Percentiles rank a stretch among this genome's conserved stretches.
Evolutionary conservation across 2,329 filamentous ascomycete genomes (phyloP).

Genomic region (Ophiosphaerella narmari): DNA sequence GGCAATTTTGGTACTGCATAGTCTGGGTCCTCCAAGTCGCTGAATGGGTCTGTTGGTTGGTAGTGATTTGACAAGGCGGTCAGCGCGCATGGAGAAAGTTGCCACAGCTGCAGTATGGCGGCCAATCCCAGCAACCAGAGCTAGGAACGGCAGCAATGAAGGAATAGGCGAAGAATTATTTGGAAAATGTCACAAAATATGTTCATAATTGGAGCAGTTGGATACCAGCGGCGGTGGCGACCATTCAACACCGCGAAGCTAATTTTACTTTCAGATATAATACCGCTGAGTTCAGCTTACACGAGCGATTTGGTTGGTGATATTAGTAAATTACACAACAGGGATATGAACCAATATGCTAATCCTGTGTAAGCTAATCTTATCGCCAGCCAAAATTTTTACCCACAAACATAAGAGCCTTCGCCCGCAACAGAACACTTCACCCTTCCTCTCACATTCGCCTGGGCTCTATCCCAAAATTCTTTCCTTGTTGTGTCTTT

Average conservation of each 20-base stretch:
- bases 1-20: slow-evolving; percentile 19
- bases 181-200: no score
- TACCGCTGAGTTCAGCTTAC: no score
- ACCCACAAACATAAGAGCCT: slow-evolving; percentile 29
- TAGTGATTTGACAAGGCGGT: slow-evolving; percentile 25
- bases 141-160: no score
- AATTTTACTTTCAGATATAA: no score
- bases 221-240: no score
- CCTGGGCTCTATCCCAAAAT: slow-evolving; percentile 27
- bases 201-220: no score
- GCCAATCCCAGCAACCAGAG: no score
- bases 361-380: slow-evolving; percentile 15
- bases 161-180: no score
- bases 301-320: no score
- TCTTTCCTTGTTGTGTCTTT: slow-evolving; percentile 37
- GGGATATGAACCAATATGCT: no score
- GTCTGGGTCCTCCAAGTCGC: slow-evolving; percentile 14
- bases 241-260: no score
- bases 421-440: slow-evolving; percentile 15
- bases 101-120: slow-evolving; percentile 15
- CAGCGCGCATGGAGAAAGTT: slow-evolving; percentile 26
- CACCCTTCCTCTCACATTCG: slow-evolving; percentile 26
- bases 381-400: slow-evolving; percentile 26
- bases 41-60: slow-evolving; percentile 14
- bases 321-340: no score